phyloP scores from a whole-genome alignment of 2,329 filamentous ascomycete genomes.

The Aureobasidium sp. region DNA sequence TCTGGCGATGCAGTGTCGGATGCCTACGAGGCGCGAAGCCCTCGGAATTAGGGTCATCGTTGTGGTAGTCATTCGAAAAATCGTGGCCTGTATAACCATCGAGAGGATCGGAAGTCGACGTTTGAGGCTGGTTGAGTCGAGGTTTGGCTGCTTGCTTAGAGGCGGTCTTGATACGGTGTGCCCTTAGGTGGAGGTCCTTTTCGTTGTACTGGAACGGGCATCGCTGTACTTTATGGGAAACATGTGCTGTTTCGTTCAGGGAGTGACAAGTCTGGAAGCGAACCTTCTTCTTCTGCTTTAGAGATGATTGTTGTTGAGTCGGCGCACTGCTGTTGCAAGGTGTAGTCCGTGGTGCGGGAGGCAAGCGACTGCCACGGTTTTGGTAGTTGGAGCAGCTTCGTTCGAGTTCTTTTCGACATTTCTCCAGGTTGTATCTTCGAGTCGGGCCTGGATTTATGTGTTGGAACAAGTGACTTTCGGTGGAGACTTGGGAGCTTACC shows the following conservation, averaged over 20 bases:
- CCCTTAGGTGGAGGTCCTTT: not conserved
- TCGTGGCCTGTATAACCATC: not conserved
- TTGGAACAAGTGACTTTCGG: not conserved
- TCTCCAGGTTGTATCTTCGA: not conserved
- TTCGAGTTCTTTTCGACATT: conserved; percentile 3
- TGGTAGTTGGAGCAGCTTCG: not conserved
- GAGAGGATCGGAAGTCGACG: not conserved
- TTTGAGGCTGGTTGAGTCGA: not conserved
- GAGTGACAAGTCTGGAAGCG: not conserved
- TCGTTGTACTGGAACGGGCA: not conserved
- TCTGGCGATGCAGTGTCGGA: not conserved
- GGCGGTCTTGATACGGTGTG: not conserved
- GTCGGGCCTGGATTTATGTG: not conserved
- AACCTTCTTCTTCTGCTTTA: not conserved
- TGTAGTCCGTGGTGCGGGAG: not conserved
- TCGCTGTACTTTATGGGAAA: not conserved
- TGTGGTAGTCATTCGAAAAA: not conserved
- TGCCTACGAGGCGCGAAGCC: not conserved
- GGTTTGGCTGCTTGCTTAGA: not conserved
- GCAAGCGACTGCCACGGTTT: not conserved
- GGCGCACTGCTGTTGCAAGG: not conserved
- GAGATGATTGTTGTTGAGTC: not conserved
- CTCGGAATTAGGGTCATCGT: not conserved
- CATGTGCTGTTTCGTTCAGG: not conserved
- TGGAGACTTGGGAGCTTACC: not conserved